Evolutionary conservation across 73 alveolate genomes (phyloP).

Genomic region (Symbiodinium pilosum): DNA sequence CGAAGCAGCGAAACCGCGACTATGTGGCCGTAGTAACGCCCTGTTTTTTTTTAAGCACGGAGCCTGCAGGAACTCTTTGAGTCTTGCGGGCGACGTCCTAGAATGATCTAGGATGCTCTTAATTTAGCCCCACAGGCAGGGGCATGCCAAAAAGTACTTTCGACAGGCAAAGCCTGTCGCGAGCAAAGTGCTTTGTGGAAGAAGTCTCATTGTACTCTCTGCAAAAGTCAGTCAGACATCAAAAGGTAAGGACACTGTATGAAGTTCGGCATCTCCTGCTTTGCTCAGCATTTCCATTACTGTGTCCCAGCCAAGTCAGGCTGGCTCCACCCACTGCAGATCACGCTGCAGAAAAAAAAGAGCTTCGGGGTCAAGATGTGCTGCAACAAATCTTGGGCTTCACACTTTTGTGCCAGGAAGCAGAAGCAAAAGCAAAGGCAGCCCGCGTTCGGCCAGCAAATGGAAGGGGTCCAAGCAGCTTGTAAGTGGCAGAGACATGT

Average conservation of each 20-base stretch:
- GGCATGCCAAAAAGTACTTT: neutral
- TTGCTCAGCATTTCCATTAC: too few relatives aligned
- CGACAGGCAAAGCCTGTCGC: conserved; percentile 3
- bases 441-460: too few relatives aligned
- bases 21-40: neutral
- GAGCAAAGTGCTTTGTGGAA: neutral
- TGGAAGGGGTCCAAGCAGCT: too few relatives aligned
- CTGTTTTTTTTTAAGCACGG: conserved; percentile 3
- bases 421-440: conserved; percentile 51
- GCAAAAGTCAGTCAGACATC: too few relatives aligned
- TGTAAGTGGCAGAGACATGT: too few relatives aligned
- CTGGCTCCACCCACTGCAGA: too few relatives aligned
- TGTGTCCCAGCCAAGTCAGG: too few relatives aligned
- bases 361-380: too few relatives aligned
- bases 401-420: neutral
- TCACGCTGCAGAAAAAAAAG: too few relatives aligned
- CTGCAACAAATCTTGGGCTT: neutral
- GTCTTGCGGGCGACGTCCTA: neutral
- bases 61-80: neutral
- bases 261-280: too few relatives aligned
- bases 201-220: too few relatives aligned
- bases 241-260: too few relatives aligned
- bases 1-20: neutral
- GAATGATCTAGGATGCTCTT: neutral
- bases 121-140: neutral